Evolutionary conservation across 805 yeast species (phyloP).

Genomic region (Lachancea kluyveri): DNA sequence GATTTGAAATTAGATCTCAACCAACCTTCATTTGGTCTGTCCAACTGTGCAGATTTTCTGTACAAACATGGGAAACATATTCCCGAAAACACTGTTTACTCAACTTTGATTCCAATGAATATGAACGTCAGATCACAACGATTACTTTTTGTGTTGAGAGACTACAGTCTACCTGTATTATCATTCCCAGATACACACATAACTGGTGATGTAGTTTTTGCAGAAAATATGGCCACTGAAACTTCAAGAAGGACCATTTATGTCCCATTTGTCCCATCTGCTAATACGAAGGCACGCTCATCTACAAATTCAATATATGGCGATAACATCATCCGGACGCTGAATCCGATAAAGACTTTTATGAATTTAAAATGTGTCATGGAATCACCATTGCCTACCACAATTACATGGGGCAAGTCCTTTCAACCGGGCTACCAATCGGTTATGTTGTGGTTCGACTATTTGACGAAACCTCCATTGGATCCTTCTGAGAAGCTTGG

Average conservation of each 20-base stretch:
- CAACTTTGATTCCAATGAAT: slow-evolving; percentile 47
- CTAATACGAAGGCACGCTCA: slow-evolving; percentile 26
- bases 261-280: slow-evolving; percentile 55
- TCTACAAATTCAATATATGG: slow-evolving; percentile 48
- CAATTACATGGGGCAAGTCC: slow-evolving; percentile 59
- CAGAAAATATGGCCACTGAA: slow-evolving; percentile 45
- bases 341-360: slow-evolving; percentile 55
- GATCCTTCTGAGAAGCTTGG: slow-evolving; percentile 61
- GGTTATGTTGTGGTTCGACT: slow-evolving; percentile 60
- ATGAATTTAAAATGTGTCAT: slow-evolving; percentile 43
- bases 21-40: slow-evolving; percentile 29
- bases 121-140: slow-evolving; percentile 39
- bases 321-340: slow-evolving; percentile 51
- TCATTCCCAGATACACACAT: slow-evolving; percentile 38
- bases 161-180: slow-evolving; percentile 52
- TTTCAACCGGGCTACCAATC: slow-evolving; percentile 55
- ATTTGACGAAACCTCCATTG: slow-evolving; percentile 61
- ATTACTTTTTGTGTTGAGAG: slow-evolving; percentile 42
- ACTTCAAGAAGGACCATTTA: slow-evolving; percentile 44
- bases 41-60: slow-evolving; percentile 31
- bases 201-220: slow-evolving; percentile 47
- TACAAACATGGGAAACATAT: slow-evolving; percentile 41
- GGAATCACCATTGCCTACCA: slow-evolving; percentile 41
- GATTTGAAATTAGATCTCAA: slow-evolving; percentile 20
- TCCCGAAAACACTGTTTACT: slow-evolving; percentile 46